These are phyloP conservation scores for Acrasis kona DNA, from an alignment of 78 protist genomes.

Conservation along the genomic window DNA sequence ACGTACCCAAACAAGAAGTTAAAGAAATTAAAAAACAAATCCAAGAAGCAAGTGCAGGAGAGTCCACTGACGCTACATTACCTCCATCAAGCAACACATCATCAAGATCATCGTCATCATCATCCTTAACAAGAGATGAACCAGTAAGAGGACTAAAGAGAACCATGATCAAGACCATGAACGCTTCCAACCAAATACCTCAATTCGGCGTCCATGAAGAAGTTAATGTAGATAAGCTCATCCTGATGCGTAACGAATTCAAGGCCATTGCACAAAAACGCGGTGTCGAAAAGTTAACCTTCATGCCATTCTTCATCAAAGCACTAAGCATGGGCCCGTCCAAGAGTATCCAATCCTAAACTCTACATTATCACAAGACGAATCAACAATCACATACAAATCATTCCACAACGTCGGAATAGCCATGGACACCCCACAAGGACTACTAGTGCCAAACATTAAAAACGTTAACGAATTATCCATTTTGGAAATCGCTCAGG, in stretches of 20 bases:
- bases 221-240: slow-evolving; percentile 31
- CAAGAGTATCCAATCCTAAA: slow-evolving; percentile 68
- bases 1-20: neutral
- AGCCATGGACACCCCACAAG: slow-evolving; percentile 88
- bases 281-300: slow-evolving; percentile 46
- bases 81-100: neutral
- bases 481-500: slow-evolving; percentile 77
- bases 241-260: neutral
- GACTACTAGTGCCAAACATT: slow-evolving; percentile 88
- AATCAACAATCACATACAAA: slow-evolving; percentile 47
- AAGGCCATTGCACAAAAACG: slow-evolving; percentile 38
- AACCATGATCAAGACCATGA: slow-evolving; percentile 75
- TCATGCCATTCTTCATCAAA: slow-evolving; percentile 77
- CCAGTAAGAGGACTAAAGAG: slow-evolving; percentile 25
- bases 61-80: no score
- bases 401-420: slow-evolving; percentile 83
- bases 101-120: neutral
- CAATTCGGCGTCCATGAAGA: slow-evolving; percentile 73
- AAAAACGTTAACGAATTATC: slow-evolving; percentile 67
- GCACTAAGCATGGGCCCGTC: slow-evolving; percentile 83
- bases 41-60: no score
- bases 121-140: neutral
- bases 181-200: slow-evolving; percentile 54
- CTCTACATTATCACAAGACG: slow-evolving; percentile 28
- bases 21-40: no score